Percentiles rank a stretch among this genome's conserved stretches.
phyloP scores from a whole-genome alignment of 805 yeast species.

The Metschnikowia noctiluminum region DNA sequence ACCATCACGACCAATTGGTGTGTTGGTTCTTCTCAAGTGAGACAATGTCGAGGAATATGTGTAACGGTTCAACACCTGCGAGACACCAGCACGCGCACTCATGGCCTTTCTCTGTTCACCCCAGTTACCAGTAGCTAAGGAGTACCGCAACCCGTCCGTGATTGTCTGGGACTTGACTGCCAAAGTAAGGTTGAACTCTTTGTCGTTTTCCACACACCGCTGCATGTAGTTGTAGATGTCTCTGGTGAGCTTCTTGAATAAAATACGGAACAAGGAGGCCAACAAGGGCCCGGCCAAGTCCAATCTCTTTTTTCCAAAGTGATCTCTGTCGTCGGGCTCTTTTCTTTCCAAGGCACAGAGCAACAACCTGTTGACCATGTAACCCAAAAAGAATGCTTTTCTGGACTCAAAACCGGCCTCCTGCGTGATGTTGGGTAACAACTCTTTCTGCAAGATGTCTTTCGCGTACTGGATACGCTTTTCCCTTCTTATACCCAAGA shows the following conservation, averaged over 20 bases:
- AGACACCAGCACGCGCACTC: conserved; percentile 98
- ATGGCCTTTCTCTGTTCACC: conserved; percentile 99
- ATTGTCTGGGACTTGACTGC: conserved; percentile 97
- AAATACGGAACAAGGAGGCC: conserved; percentile 90
- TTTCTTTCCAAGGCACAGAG: conserved; percentile 95
- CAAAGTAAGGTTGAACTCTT: conserved; percentile 91
- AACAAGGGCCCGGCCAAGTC: conserved; percentile 98
- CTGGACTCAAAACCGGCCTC: conserved; percentile 95
- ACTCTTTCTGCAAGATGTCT: conserved; percentile 93
- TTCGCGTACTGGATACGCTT: conserved; percentile 98
- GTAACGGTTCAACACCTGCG: conserved; percentile 96
- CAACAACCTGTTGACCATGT: conserved; percentile 93
- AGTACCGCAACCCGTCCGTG: conserved; percentile 95
- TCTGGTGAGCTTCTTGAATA: conserved; percentile 91
- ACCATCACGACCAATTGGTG: conserved; percentile 99
- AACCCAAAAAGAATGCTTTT: conserved; percentile 95
- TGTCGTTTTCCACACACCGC: conserved; percentile 96
- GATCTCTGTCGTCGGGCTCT: conserved; percentile 99
- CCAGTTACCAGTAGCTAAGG: conserved; percentile 99
- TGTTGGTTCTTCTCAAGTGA: conserved; percentile 97
- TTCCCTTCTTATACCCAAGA: conserved; percentile 92
- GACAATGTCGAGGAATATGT: conserved; percentile 98
- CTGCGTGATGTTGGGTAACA: conserved; percentile 95
- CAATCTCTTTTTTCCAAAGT: conserved; percentile 96
- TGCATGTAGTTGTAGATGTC: conserved; percentile 98